Percentiles rank a stretch among this genome's conserved stretches.
These are phyloP conservation scores for Fusarium tupiense DNA, from an alignment of 2,329 filamentous ascomycete species.

Conservation along the genomic window DNA sequence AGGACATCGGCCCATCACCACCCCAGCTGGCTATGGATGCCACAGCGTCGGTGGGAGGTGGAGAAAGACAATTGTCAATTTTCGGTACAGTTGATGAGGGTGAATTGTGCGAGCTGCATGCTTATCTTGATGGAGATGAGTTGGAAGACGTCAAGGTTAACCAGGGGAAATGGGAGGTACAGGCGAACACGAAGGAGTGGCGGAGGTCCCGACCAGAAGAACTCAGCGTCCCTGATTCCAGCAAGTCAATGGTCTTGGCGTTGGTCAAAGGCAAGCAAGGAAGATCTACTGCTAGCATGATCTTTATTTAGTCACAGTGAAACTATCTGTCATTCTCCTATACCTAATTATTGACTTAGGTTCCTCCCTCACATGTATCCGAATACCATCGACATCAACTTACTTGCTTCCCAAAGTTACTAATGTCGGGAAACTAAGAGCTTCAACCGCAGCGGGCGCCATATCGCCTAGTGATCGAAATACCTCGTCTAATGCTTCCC, in stretches of 20 bases:
- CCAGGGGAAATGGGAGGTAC: background rate
- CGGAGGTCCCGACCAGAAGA: background rate
- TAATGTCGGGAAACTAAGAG: background rate
- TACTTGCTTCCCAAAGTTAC: background rate
- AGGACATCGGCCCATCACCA: background rate
- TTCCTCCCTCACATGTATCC: background rate
- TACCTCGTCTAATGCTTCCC: background rate
- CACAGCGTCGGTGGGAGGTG: background rate
- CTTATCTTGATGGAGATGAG: background rate
- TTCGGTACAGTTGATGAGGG: background rate
- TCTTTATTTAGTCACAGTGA: background rate
- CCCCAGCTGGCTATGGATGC: background rate
- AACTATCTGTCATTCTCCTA: background rate
- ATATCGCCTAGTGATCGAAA: background rate
- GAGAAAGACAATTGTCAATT: background rate
- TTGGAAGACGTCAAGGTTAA: background rate
- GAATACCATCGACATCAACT: background rate
- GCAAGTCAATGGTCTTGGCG: background rate
- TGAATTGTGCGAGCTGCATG: background rate
- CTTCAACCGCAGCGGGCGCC: background rate
- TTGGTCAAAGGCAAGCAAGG: background rate
- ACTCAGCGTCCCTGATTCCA: background rate
- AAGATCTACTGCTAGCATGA: background rate
- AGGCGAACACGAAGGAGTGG: background rate
- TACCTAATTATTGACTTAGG: no score